phyloP scores from a whole-genome alignment of 1,284 basidiomycete species.

The Vanrija humicola region DNA sequence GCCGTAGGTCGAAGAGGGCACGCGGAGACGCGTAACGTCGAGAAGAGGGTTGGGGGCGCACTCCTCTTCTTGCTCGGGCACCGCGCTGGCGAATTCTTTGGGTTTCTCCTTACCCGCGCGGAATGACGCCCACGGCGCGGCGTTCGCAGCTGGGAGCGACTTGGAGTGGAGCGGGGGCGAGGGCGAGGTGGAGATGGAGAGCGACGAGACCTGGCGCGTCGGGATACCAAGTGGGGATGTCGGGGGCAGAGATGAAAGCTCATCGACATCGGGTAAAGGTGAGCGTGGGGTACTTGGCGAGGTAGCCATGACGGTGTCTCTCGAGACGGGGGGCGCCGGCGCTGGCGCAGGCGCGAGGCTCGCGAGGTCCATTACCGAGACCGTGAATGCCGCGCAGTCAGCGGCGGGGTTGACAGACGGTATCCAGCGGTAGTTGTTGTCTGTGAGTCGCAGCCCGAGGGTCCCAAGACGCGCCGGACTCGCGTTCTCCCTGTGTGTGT shows the following conservation, averaged over 20 bases:
- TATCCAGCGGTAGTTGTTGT: no score
- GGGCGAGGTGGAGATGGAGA: constrained; percentile 2
- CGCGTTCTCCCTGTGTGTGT: constrained; percentile 1
- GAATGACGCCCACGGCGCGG: constrained; percentile 30
- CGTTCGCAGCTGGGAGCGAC: constrained; percentile 27
- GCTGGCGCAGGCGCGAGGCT: not conserved
- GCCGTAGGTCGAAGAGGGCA: constrained; percentile 68
- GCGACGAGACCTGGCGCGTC: not conserved
- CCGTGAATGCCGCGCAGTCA: no score
- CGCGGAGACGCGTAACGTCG: constrained; percentile 70
- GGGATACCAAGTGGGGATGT: not conserved
- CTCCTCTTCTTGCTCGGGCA: constrained; percentile 9
- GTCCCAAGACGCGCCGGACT: not conserved
- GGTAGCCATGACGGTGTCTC: not conserved
- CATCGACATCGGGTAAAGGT: not conserved
- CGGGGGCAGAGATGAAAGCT: not conserved
- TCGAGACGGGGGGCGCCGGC: not conserved
- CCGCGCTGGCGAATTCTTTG: not conserved
- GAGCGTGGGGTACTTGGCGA: not conserved
- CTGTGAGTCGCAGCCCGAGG: no score
- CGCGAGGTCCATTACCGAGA: constrained; percentile 6
- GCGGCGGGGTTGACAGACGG: no score
- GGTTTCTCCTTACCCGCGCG: not conserved
- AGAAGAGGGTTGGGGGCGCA: constrained; percentile 56
- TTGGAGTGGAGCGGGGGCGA: constrained; percentile 17